phyloP scores from a whole-genome alignment of 2,329 filamentous ascomycete species.

The Geosmithia putterillii region DNA sequence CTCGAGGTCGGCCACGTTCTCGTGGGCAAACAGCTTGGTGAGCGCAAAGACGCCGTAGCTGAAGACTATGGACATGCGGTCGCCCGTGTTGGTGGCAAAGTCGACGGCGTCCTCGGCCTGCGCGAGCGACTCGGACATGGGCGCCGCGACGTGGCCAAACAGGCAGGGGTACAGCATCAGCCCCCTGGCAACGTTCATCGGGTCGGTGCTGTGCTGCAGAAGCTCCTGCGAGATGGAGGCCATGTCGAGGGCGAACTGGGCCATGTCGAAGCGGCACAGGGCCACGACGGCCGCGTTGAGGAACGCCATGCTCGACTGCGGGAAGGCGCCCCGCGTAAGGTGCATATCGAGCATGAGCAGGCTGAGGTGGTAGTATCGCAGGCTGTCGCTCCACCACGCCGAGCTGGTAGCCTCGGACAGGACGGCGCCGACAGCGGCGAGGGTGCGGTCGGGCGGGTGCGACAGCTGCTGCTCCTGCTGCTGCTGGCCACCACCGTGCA shows the following conservation, averaged over 20 bases:
- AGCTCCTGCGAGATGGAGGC: conserved; percentile 51
- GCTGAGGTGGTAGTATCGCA: conserved; percentile 61
- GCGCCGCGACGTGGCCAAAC: conserved; percentile 55
- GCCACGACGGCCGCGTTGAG: conserved; percentile 57
- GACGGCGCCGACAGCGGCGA: conserved; percentile 56
- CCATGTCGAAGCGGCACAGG: conserved; percentile 58
- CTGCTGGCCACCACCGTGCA: too few relatives aligned
- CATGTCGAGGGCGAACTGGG: conserved; percentile 53
- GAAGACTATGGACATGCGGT: conserved; percentile 59
- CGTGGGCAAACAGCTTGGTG: conserved; percentile 56
- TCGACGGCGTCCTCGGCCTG: conserved; percentile 56
- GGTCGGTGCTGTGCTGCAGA: conserved; percentile 48
- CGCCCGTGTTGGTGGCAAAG: conserved; percentile 52
- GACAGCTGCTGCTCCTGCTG: too few relatives aligned
- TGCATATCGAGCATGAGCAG: conserved; percentile 57
- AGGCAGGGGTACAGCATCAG: conserved; percentile 59
- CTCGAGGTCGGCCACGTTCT: conserved; percentile 58
- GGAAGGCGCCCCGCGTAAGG: conserved; percentile 49
- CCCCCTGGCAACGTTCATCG: conserved; percentile 55
- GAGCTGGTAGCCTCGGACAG: conserved; percentile 57
- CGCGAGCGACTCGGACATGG: conserved; percentile 43
- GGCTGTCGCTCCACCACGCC: conserved; percentile 60
- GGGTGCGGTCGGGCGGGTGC: conserved; percentile 33
- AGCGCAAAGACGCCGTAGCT: conserved; percentile 56
- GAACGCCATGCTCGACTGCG: conserved; percentile 58